These are phyloP conservation scores for Arthroderma sp. DNA, from an alignment of 2,329 filamentous ascomycete genomes.

Conservation along the genomic window DNA sequence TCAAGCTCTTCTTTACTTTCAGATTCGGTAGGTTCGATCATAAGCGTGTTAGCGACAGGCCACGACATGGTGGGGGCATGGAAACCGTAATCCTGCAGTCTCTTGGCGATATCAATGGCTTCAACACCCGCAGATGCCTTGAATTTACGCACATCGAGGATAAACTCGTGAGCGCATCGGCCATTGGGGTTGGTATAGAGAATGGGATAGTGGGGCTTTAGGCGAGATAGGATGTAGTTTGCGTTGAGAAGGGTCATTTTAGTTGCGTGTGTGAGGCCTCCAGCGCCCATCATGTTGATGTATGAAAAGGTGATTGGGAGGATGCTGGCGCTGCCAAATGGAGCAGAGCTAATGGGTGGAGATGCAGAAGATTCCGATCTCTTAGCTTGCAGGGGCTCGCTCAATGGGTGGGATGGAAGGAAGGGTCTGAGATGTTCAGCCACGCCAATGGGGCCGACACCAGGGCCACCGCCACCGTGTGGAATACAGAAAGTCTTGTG, in stretches of 20 bases:
- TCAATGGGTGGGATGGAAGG: constrained; percentile 58
- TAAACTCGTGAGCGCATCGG: constrained; percentile 94
- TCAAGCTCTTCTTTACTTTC: constrained; percentile 88
- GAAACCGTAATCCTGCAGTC: constrained; percentile 93
- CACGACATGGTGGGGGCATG: constrained; percentile 95
- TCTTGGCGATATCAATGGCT: constrained; percentile 90
- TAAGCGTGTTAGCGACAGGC: constrained; percentile 87
- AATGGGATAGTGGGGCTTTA: constrained; percentile 75
- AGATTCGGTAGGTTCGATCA: constrained; percentile 95
- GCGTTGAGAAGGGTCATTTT: constrained; percentile 90
- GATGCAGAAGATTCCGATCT: constrained; percentile 31
- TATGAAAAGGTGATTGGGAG: constrained; percentile 92
- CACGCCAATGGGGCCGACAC: constrained; percentile 87
- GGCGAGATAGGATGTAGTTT: constrained; percentile 85
- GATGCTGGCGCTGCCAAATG: constrained; percentile 80
- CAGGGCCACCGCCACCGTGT: constrained; percentile 85
- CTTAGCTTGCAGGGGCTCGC: constrained; percentile 33
- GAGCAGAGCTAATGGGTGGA: constrained; percentile 62
- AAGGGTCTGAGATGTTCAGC: constrained; percentile 65
- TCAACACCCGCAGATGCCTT: constrained; percentile 72
- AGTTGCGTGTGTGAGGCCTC: constrained; percentile 75
- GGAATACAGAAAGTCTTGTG: constrained; percentile 99
- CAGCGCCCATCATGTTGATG: constrained; percentile 80
- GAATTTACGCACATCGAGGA: constrained; percentile 77
- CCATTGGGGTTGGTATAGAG: constrained; percentile 84